Conservation (phyloP, 1,284 basidiomycete genomes). For the Cutaneotrichosporon spelunceum region DNA sequence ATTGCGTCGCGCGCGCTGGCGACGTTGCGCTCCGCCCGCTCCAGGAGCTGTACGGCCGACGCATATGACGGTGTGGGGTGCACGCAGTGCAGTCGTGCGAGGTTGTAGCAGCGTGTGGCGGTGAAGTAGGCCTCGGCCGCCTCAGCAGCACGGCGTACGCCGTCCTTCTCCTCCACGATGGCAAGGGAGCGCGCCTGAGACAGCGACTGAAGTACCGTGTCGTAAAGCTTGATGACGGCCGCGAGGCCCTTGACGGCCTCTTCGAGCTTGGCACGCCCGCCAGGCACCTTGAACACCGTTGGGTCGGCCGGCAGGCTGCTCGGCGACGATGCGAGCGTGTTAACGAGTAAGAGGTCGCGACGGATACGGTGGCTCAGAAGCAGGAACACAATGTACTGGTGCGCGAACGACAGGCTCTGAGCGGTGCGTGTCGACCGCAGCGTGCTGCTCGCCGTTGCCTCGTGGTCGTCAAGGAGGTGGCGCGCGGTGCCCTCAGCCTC, state of each 20-base stretch:
- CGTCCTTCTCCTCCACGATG: constrained; percentile 81
- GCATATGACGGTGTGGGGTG: constrained; percentile 46
- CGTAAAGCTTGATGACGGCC: constrained; percentile 80
- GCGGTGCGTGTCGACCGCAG: constrained; percentile 41
- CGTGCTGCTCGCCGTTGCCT: constrained; percentile 47
- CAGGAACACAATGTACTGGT: constrained; percentile 80
- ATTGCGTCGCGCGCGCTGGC: constrained; percentile 32
- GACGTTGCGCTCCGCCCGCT: constrained; percentile 31
- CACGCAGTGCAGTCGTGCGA: constrained; percentile 50
- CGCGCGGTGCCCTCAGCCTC: constrained; percentile 81
- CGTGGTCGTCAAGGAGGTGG: constrained; percentile 72
- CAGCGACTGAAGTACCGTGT: constrained; percentile 76
- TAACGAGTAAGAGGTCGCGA: constrained; percentile 77
- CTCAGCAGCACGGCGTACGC: constrained; percentile 71
- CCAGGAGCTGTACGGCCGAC: constrained; percentile 44
- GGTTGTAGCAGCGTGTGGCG: constrained; percentile 55
- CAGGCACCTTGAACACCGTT: constrained; percentile 37
- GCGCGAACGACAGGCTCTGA: constrained; percentile 65
- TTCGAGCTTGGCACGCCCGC: constrained; percentile 52
- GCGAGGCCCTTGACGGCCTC: constrained; percentile 62
- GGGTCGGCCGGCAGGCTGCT: constrained; percentile 40
- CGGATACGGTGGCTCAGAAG: constrained; percentile 80
- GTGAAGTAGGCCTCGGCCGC: constrained; percentile 69
- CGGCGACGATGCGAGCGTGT: constrained; percentile 57
- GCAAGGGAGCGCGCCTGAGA: constrained; percentile 75